Conservation (phyloP, 768 basidiomycete genomes). For the Kwoniella botswanensis region DNA sequence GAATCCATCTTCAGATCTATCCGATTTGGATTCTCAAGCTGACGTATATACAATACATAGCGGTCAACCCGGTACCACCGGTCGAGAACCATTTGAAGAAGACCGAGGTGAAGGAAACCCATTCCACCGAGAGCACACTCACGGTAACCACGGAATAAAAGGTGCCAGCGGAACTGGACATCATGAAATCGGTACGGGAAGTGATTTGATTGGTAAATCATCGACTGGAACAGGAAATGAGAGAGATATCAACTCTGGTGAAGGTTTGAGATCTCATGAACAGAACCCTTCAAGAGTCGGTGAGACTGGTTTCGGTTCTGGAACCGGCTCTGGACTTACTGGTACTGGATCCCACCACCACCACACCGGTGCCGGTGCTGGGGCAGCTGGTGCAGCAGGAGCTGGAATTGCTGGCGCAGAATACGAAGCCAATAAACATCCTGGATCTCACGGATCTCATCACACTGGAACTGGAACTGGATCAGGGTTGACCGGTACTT, state of each 20-base stretch:
- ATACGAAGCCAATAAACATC: slow-evolving; percentile 22
- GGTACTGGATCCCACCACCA: slow-evolving; percentile 20
- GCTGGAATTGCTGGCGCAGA: slow-evolving; percentile 16
- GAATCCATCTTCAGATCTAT: not conserved
- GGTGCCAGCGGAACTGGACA: slow-evolving; percentile 11
- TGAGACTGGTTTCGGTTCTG: slow-evolving; percentile 6
- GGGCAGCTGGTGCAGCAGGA: slow-evolving; percentile 19
- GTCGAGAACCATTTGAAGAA: slow-evolving; percentile 49
- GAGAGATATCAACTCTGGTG: slow-evolving; percentile 16
- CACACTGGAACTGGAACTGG: slow-evolving; percentile 9
- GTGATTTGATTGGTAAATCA: slow-evolving; percentile 9
- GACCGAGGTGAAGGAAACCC: slow-evolving; percentile 17
- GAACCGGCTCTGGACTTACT: slow-evolving; percentile 4
- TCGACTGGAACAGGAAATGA: slow-evolving; percentile 13
- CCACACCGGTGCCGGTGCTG: slow-evolving; percentile 8
- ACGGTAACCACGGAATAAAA: slow-evolving; percentile 6
- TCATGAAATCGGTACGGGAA: slow-evolving; percentile 5
- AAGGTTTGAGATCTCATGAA: slow-evolving; percentile 9
- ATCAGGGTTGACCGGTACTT: slow-evolving; percentile 6
- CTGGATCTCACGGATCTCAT: slow-evolving; percentile 1
- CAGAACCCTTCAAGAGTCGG: slow-evolving; percentile 11
- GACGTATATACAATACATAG: slow-evolving; percentile 9
- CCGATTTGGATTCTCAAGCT: not conserved
- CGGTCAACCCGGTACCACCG: slow-evolving; percentile 48
- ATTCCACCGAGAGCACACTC: slow-evolving; percentile 3